A percentile compares a stretch with the other conserved stretches of the same genome.
Conservation (phyloP, 1,139 yeast genomes). For the Eremothecium coryli region DNA sequence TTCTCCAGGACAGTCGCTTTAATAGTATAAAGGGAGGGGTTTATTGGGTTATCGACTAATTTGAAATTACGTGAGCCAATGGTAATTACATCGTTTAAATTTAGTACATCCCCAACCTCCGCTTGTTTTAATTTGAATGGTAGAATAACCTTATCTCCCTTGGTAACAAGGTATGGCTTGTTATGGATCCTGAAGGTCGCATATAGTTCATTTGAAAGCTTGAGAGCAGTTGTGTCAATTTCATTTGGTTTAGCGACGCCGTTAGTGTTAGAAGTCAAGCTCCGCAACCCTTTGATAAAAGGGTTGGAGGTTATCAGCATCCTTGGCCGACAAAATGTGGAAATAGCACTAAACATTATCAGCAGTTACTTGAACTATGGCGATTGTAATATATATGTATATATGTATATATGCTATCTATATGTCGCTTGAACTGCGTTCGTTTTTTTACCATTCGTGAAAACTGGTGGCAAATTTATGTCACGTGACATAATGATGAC, state of each 20-base stretch:
- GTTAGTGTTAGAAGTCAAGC: too few species aligned
- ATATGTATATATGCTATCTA: too few species aligned
- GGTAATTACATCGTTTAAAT: slow-evolving; percentile 65
- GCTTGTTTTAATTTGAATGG: slow-evolving; percentile 72
- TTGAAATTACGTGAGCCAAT: slow-evolving; percentile 84
- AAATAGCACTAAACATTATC: too few species aligned
- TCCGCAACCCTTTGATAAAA: too few species aligned
- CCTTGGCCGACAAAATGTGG: too few species aligned
- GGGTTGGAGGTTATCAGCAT: too few species aligned
- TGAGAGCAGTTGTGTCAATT: slow-evolving; percentile 46
- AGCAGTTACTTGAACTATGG: too few species aligned
- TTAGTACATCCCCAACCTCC: slow-evolving; percentile 69
- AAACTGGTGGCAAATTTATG: too few species aligned
- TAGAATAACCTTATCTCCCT: slow-evolving; percentile 74
- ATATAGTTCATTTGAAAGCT: slow-evolving; percentile 58
- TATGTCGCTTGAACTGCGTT: too few species aligned
- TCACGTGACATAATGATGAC: too few species aligned
- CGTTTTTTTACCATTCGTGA: too few species aligned
- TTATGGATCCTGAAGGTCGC: slow-evolving; percentile 78
- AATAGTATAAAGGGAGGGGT: slow-evolving; percentile 46
- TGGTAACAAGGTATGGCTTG: slow-evolving; percentile 80
- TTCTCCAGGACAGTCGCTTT: slow-evolving; percentile 78
- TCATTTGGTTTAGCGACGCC: slow-evolving; percentile 1
- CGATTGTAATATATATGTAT: too few species aligned
- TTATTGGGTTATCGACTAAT: slow-evolving; percentile 45